A percentile compares a stretch with the other conserved stretches of the same genome.
Evolutionary conservation across 768 basidiomycete genomes (phyloP).

Genomic region (Phanerodontia chrysosporium): DNA sequence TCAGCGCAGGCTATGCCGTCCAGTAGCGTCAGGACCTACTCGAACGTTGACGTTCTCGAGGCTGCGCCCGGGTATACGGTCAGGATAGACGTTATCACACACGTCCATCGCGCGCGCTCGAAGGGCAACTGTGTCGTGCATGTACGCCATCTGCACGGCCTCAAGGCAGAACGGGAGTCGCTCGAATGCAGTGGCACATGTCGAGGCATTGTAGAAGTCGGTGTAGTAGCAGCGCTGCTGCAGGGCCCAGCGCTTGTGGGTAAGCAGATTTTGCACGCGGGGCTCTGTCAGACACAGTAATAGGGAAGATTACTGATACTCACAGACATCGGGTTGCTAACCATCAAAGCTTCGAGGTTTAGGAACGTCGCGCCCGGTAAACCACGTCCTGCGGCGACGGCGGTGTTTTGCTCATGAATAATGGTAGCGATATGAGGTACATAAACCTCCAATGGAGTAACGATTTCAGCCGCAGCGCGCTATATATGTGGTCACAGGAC

Average conservation of each 20-base stretch:
- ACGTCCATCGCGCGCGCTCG: not conserved
- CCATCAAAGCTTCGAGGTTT: constrained; percentile 29
- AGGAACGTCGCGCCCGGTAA: constrained; percentile 21
- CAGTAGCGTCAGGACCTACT: not conserved
- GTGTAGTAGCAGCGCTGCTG: constrained; percentile 22
- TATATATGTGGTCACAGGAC: constrained; percentile 25
- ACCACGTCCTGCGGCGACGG: constrained; percentile 15
- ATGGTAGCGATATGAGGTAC: constrained; percentile 32
- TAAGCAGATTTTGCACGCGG: constrained; percentile 19
- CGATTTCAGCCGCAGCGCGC: constrained; percentile 25
- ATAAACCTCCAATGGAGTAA: constrained; percentile 25
- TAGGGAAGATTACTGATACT: not conserved
- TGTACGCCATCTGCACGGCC: constrained; percentile 5
- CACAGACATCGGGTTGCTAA: constrained; percentile 24
- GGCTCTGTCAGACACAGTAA: not conserved
- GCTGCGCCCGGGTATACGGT: not conserved
- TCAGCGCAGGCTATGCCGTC: not conserved
- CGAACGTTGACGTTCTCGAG: not conserved
- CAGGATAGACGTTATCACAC: not conserved
- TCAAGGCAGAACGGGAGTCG: not conserved
- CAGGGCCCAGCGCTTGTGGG: constrained; percentile 28
- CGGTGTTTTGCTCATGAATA: constrained; percentile 30
- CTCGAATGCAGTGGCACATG: not conserved
- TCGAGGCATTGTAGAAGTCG: not conserved
- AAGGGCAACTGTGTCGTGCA: not conserved